Conservation (phyloP, 2,329 filamentous ascomycete species). For the Aureobasidium lini region DNA sequence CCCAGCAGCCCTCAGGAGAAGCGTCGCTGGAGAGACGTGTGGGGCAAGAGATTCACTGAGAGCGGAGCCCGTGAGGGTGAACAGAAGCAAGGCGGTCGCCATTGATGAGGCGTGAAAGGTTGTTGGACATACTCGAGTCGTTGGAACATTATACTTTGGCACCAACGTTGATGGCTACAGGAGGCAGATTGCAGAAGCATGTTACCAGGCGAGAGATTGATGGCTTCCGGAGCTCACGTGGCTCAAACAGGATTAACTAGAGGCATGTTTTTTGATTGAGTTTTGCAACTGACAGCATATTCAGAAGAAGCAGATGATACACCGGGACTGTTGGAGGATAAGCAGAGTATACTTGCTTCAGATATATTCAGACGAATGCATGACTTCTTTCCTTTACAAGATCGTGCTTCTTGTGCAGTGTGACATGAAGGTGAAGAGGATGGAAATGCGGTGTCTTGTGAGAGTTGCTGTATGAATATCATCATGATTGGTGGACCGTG, state of each 20-base stretch:
- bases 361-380: conserved; percentile 11
- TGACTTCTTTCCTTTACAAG: neutral
- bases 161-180: neutral
- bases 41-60: conserved; percentile 21
- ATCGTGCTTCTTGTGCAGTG: neutral
- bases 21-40: conserved; percentile 27
- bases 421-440: neutral
- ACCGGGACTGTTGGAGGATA: conserved; percentile 7
- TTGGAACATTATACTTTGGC: neutral
- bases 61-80: neutral
- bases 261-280: conserved; percentile 9
- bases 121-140: conserved; percentile 1
- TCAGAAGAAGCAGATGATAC: neutral
- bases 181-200: neutral
- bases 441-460: too few relatives aligned
- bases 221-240: neutral
- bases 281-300: conserved; percentile 6
- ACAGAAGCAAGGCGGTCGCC: conserved; percentile 10
- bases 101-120: neutral
- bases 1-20: conserved; percentile 21
- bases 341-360: conserved; percentile 5
- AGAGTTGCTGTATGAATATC: neutral
- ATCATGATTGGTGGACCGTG: conserved; percentile 8
- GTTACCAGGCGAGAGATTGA: neutral
- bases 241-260: conserved; percentile 1